These are phyloP conservation scores for Primulina tabacum DNA, from an alignment of 257 asterid species.

Conservation along the genomic window DNA sequence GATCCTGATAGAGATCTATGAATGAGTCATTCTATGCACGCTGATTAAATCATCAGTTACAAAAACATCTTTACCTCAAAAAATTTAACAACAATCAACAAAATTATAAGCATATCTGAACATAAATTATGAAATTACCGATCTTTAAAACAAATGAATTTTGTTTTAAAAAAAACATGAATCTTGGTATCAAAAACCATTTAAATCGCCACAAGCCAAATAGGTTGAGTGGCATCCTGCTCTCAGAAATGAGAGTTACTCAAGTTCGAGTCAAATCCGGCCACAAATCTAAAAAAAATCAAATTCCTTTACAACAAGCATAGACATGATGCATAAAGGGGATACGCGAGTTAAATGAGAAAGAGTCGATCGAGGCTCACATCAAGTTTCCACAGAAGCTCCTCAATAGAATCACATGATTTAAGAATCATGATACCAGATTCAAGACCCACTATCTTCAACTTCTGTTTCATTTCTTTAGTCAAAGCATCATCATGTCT, in stretches of 20 bases:
- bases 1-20: too few relatives aligned
- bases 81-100: neutral
- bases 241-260: too few relatives aligned
- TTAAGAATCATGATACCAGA: too few relatives aligned
- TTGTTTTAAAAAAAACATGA: neutral
- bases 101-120: constrained; percentile 5
- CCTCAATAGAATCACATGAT: neutral
- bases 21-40: too few relatives aligned
- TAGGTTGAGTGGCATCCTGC: too few relatives aligned
- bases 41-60: neutral
- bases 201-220: too few relatives aligned
- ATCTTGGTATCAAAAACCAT: neutral
- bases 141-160: neutral
- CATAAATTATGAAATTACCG: neutral
- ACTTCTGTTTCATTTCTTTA: too few relatives aligned
- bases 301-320: neutral
- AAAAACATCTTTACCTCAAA: neutral
- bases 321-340: neutral
- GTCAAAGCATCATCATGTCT: neutral
- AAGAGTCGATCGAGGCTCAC: constrained; percentile 7
- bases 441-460: too few relatives aligned
- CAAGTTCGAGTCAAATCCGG: too few relatives aligned
- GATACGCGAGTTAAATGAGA: neutral
- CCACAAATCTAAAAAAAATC: too few relatives aligned
- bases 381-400: constrained; percentile 16